A percentile compares a stretch with the other conserved stretches of the same genome.
Conservation (phyloP, 2,329 filamentous ascomycete genomes). For the Phaeosphaeria sp. region DNA sequence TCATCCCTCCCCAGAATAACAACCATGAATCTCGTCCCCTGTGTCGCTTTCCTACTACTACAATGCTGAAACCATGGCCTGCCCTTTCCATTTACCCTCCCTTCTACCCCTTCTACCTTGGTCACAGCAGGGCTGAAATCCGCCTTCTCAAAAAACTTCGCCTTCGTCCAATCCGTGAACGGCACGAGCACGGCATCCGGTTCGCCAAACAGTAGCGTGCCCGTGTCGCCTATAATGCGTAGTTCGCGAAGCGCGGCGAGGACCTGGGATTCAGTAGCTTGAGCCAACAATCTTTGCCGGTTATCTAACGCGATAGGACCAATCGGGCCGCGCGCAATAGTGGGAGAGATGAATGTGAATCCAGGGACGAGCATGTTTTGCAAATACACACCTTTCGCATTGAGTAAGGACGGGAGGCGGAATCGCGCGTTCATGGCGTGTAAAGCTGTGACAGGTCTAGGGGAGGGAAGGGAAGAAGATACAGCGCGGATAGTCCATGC, state of each 20-base stretch:
- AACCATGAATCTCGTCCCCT: conserved; percentile 13
- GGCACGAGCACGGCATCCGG: conserved; percentile 15
- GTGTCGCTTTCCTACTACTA: conserved; percentile 7
- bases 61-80: conserved; percentile 16
- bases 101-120: conserved; percentile 5
- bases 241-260: conserved; percentile 27
- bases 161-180: conserved; percentile 22
- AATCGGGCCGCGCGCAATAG: conserved; percentile 14
- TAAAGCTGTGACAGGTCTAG: conserved; percentile 45
- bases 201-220: conserved; percentile 20
- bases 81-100: conserved; percentile 12
- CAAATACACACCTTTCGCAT: conserved; percentile 24
- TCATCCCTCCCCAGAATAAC: conserved; percentile 20
- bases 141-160: conserved; percentile 16
- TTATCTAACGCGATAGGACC: conserved; percentile 23
- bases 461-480: conserved; percentile 29
- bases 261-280: conserved; percentile 25
- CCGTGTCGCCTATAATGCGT: conserved; percentile 18
- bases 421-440: conserved; percentile 52
- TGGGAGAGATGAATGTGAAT: conserved; percentile 15
- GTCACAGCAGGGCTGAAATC: conserved; percentile 28
- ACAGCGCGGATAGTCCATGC: conserved; percentile 30
- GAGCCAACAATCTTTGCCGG: conserved; percentile 15
- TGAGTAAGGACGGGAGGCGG: conserved; percentile 23
- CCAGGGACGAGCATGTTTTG: conserved; percentile 20